Evolutionary conservation across 371 early-diverging fungal species (phyloP).

Genomic region (Mucor plumbeus): DNA sequence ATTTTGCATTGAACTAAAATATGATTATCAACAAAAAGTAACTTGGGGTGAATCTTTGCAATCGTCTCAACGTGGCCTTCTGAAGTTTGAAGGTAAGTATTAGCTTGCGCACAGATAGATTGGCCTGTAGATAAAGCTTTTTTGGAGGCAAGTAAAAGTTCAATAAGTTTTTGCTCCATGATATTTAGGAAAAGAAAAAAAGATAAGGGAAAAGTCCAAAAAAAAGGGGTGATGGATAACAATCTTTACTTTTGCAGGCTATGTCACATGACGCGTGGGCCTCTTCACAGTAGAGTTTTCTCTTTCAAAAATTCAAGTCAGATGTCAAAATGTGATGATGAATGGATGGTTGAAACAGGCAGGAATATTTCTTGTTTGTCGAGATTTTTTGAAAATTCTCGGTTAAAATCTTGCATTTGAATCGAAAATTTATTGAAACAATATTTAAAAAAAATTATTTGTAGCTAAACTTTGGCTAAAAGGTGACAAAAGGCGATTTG

Average conservation of each 20-base stretch:
- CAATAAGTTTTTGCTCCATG: slow-evolving; percentile 54
- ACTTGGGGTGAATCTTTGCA: slow-evolving; percentile 48
- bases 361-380: neutral
- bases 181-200: neutral
- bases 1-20: slow-evolving; percentile 41
- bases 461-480: too few species aligned
- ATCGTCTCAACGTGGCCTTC: slow-evolving; percentile 41
- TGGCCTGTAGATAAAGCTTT: slow-evolving; percentile 49
- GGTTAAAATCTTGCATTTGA: neutral
- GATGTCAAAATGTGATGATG: neutral
- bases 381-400: neutral
- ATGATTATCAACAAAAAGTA: slow-evolving; percentile 49
- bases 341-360: neutral
- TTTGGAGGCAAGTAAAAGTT: slow-evolving; percentile 46
- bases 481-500: too few species aligned
- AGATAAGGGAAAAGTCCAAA: slow-evolving; percentile 1
- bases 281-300: too few species aligned
- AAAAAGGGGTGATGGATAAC: neutral
- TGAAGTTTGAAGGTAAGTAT: slow-evolving; percentile 37
- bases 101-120: slow-evolving; percentile 50
- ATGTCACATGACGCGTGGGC: slow-evolving; percentile 9
- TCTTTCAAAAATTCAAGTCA: slow-evolving; percentile 9
- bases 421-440: too few species aligned
- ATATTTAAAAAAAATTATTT: too few species aligned
- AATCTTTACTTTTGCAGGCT: neutral